phyloP scores from a whole-genome alignment of 2,329 filamentous ascomycete species.

The Botrytis tulipae region DNA sequence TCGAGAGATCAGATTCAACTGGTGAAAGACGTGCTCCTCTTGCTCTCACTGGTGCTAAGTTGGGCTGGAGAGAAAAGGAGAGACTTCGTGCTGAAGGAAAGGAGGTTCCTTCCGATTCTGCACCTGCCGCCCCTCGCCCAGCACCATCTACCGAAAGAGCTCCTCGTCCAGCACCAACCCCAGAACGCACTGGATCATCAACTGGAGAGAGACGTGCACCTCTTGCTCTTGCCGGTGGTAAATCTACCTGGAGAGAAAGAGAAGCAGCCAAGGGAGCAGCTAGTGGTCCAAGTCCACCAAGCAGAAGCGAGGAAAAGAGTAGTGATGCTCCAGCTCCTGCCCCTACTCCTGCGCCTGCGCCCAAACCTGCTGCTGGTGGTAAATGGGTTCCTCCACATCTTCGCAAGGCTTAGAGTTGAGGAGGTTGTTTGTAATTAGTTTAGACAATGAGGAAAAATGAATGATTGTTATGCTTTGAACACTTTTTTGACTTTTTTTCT shows the following conservation, averaged over 20 bases:
- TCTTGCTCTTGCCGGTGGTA: conserved; percentile 58
- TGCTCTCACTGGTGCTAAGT: conserved; percentile 56
- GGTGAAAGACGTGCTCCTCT: conserved; percentile 43
- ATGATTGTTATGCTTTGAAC: neutral
- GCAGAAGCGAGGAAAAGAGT: neutral
- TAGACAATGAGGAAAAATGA: neutral
- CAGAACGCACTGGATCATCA: conserved; percentile 51
- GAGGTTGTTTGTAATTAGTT: neutral
- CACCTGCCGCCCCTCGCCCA: neutral
- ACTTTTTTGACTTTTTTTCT: neutral
- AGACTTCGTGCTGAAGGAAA: conserved; percentile 44
- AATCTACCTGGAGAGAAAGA: conserved; percentile 59
- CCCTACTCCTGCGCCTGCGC: neutral
- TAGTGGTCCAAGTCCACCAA: conserved; percentile 21
- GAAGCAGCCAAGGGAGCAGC: conserved; percentile 48
- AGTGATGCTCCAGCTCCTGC: neutral
- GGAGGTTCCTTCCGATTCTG: conserved; percentile 26
- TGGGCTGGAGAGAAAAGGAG: conserved; percentile 71
- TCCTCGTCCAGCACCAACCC: neutral
- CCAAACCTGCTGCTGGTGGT: neutral
- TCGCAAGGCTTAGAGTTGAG: neutral
- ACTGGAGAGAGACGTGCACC: conserved; percentile 55
- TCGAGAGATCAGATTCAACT: conserved; percentile 41
- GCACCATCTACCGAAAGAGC: neutral
- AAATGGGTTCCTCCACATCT: conserved; percentile 1